phyloP scores from a whole-genome alignment of 139 green algal genomes.

The Micromonas commoda region DNA sequence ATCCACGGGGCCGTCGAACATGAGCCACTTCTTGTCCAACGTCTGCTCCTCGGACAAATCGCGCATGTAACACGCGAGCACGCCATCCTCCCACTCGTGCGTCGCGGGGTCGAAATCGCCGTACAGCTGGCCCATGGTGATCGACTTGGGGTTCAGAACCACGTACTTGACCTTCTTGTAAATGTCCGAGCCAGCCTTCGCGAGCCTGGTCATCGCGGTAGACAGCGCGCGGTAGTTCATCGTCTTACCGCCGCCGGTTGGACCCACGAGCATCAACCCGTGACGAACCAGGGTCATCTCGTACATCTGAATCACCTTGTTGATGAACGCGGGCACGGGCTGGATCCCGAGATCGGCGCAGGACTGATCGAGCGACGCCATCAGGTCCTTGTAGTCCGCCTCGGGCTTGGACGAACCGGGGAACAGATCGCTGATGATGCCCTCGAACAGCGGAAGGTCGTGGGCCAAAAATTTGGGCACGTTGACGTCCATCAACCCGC shows the following conservation, averaged over 20 bases:
- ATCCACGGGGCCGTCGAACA: conserved; percentile 72
- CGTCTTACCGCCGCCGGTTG: conserved; percentile 73
- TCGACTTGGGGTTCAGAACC: conserved; percentile 66
- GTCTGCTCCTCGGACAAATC: conserved; percentile 59
- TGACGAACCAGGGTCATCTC: conserved; percentile 77
- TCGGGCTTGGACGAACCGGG: conserved; percentile 44
- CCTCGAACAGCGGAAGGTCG: conserved; percentile 66
- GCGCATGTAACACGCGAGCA: conserved; percentile 73
- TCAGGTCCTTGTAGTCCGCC: conserved; percentile 27
- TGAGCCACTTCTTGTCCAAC: conserved; percentile 74
- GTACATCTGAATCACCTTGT: conserved; percentile 77
- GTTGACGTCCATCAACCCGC: conserved; percentile 64
- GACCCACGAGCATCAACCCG: conserved; percentile 77
- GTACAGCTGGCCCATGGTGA: conserved; percentile 76
- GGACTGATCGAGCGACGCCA: conserved; percentile 42
- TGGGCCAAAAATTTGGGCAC: conserved; percentile 67
- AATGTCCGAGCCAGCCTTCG: conserved; percentile 22
- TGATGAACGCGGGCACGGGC: conserved; percentile 51
- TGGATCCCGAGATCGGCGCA: conserved; percentile 51
- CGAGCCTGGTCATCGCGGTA: conserved; percentile 42
- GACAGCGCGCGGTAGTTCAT: conserved; percentile 52
- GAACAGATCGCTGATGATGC: conserved; percentile 71
- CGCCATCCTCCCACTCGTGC: conserved; percentile 73
- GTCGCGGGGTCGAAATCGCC: conserved; percentile 73
- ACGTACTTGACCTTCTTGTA: conserved; percentile 50